These are phyloP conservation scores for Rhizophagus sp. DNA, from an alignment of 192 early-diverging fungal species.

Conservation along the genomic window DNA sequence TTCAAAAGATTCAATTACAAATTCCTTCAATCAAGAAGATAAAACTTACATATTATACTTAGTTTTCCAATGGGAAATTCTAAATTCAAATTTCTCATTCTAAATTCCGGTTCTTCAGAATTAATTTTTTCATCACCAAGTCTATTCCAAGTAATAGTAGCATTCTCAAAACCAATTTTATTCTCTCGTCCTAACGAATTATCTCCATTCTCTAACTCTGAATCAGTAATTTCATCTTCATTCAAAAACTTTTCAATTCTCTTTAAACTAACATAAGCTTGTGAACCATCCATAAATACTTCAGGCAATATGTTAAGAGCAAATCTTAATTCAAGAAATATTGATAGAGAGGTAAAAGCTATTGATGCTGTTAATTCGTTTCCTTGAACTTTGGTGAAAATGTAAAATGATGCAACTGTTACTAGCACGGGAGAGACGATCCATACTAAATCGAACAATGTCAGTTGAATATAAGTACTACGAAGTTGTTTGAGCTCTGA, in stretches of 20 bases:
- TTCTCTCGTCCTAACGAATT: not conserved
- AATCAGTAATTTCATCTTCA: conserved; percentile 61
- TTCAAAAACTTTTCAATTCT: conserved; percentile 76
- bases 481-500: conserved; percentile 39
- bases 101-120: conserved; percentile 41
- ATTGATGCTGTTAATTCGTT: conserved; percentile 32
- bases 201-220: not conserved
- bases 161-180: conserved; percentile 48
- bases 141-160: conserved; percentile 52
- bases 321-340: conserved; percentile 68
- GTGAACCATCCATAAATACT: conserved; percentile 56
- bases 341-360: conserved; percentile 66
- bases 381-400: conserved; percentile 61
- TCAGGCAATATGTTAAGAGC: conserved; percentile 65
- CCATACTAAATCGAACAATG: conserved; percentile 48
- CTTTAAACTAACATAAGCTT: conserved; percentile 59
- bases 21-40: not conserved
- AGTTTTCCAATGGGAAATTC: conserved; percentile 71
- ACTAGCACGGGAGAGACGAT: conserved; percentile 61
- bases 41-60: conserved; percentile 60
- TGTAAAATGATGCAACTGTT: conserved; percentile 57
- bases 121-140: too few relatives aligned
- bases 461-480: conserved; percentile 24
- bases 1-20: not conserved
- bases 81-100: conserved; percentile 63